These are phyloP conservation scores for Kuraishia molischiana DNA, from an alignment of 805 yeast species.

Conservation along the genomic window DNA sequence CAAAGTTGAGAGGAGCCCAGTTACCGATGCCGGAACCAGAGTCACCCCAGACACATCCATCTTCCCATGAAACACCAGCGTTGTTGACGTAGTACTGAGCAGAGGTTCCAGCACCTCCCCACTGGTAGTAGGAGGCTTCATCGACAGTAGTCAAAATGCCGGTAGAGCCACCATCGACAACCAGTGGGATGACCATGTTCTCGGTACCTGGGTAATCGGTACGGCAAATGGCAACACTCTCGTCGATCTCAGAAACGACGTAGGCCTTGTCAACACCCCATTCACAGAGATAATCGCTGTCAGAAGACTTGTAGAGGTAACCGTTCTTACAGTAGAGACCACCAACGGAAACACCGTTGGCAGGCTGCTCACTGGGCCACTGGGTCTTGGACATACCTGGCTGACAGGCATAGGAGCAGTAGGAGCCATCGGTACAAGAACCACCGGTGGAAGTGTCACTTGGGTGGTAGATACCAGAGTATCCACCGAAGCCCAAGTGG, in stretches of 20 bases:
- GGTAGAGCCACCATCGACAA: slow-evolving; percentile 41
- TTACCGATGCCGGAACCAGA: slow-evolving; percentile 54
- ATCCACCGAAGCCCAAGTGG: slow-evolving; percentile 73
- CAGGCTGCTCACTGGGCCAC: slow-evolving; percentile 63
- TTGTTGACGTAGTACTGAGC: slow-evolving; percentile 70
- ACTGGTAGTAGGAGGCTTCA: slow-evolving; percentile 44
- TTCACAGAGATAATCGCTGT: slow-evolving; percentile 46
- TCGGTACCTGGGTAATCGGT: slow-evolving; percentile 80
- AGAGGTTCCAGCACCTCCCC: slow-evolving; percentile 58
- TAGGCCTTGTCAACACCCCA: slow-evolving; percentile 50
- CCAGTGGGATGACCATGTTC: slow-evolving; percentile 69
- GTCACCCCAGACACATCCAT: slow-evolving; percentile 68
- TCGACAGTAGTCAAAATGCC: slow-evolving; percentile 52
- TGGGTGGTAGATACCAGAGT: slow-evolving; percentile 56
- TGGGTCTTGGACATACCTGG: slow-evolving; percentile 78
- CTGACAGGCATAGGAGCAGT: slow-evolving; percentile 73
- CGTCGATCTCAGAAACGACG: slow-evolving; percentile 38
- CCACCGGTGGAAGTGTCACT: slow-evolving; percentile 36
- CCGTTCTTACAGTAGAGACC: slow-evolving; percentile 57
- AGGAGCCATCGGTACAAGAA: slow-evolving; percentile 54
- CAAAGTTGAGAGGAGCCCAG: slow-evolving; percentile 74
- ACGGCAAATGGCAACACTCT: slow-evolving; percentile 59
- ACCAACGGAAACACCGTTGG: slow-evolving; percentile 63
- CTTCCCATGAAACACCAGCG: slow-evolving; percentile 60
- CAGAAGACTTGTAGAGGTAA: slow-evolving; percentile 51